Evolutionary conservation across 805 yeast genomes (phyloP).

Genomic region (Cyberlindnera xishuangbannaensis): DNA sequence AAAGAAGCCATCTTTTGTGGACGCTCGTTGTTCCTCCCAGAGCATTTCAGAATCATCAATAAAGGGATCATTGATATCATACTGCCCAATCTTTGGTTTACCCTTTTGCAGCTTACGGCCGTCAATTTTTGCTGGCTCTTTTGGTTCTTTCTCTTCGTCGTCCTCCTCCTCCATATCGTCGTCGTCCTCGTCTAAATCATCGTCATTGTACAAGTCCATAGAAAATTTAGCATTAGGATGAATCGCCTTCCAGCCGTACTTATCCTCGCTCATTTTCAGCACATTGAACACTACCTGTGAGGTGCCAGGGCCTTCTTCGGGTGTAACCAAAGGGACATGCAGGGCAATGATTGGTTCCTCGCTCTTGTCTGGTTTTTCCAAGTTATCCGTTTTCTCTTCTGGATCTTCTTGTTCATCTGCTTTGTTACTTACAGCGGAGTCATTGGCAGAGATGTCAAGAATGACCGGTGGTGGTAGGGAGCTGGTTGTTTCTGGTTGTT

Average conservation of each 20-base stretch:
- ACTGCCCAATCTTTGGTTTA: constrained; percentile 80
- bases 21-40: constrained; percentile 90
- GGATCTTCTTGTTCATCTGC: background rate
- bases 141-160: constrained; percentile 32
- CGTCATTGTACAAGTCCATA: constrained; percentile 49
- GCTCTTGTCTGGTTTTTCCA: background rate
- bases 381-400: background rate
- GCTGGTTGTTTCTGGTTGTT: constrained; percentile 16
- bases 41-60: constrained; percentile 90
- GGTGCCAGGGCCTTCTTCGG: constrained; percentile 49
- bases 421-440: too few species aligned
- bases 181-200: constrained; percentile 43
- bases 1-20: constrained; percentile 92
- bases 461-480: constrained; percentile 17
- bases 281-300: constrained; percentile 68
- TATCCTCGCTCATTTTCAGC: constrained; percentile 68
- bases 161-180: constrained; percentile 34
- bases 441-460: constrained; percentile 4
- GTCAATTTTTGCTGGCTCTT: constrained; percentile 32
- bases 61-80: constrained; percentile 90
- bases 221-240: constrained; percentile 60
- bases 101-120: constrained; percentile 41
- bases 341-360: constrained; percentile 49
- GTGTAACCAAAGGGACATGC: constrained; percentile 44
- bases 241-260: constrained; percentile 71